Evolutionary conservation across 2,329 filamentous ascomycete genomes (phyloP), one percentile per base, ranked within the genome.

Genomic region (Trichoderma lentiforme): DNA sequence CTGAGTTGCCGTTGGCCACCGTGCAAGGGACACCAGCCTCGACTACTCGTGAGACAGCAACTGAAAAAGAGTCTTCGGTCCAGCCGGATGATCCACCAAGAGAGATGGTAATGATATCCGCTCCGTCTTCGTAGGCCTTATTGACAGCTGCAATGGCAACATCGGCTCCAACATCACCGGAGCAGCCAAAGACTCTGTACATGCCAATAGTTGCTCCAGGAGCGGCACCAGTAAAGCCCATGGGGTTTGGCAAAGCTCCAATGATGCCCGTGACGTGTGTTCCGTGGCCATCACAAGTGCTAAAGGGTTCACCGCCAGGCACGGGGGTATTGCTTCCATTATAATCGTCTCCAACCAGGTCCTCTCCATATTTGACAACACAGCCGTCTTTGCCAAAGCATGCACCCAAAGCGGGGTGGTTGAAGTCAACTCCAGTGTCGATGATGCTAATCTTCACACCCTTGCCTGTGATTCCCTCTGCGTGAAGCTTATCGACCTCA

Each of bases 361-460:
- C 84, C 39, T 77, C 80, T 2, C 85, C 85, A 68, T 79, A 80
- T 7, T 80, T 78, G 12, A 87, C 81, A 8, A 85, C 80, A 73
- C 80, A 85, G 0, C 83, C 84, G 12, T 71, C 32, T 36, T 36
- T 36, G 3, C 85, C 85, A 72, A 86, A 86, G 61, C 84, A 83
- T 4, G 83, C 84, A 12, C 84, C 84, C 3, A 86, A 81, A 18
- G 84, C 82, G 14, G 83, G 82, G 70, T 86, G 84, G 2, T 77
- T 80, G 73, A 85, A 85, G 72, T 86, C 84, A 34, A 84, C 72
- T 75, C 87, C 87, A 21, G 82, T 86, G 75, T 89, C 87, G 28
- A 89, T 81, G 8, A 89, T 79, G 56, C 81, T 87, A 76, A 89
- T 80, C 73, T 85, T 86, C 79, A 89, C 80, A 21, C 86, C 87